A percentile compares a stretch with the other conserved stretches of the same genome.
phyloP scores from a whole-genome alignment of 345 rosid species.

The Zanthoxylum bungeanum region DNA sequence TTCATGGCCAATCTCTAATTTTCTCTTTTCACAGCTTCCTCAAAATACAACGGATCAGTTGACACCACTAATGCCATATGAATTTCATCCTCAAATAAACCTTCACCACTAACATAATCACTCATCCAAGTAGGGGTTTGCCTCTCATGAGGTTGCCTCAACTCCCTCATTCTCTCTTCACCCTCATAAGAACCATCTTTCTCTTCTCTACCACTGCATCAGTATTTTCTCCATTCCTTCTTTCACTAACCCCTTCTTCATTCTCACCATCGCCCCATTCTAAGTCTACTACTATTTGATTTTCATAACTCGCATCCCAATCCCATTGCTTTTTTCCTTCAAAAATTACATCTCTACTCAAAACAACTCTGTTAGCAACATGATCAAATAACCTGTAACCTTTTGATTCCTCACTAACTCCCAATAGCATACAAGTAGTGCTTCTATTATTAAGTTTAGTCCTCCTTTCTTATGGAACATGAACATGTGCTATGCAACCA shows the following conservation, averaged over 20 bases:
- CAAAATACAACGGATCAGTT: background rate
- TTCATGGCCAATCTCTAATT: background rate
- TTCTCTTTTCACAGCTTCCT: background rate
- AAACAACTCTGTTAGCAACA: too few species aligned
- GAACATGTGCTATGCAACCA: too few species aligned
- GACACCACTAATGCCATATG: accelerated
- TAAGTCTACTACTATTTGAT: too few species aligned
- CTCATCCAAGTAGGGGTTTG: background rate
- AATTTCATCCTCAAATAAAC: background rate
- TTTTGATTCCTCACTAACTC: background rate
- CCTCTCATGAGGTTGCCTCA: background rate
- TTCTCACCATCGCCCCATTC: background rate
- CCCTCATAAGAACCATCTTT: background rate
- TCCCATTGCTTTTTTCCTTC: background rate
- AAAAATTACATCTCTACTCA: conserved; percentile 1
- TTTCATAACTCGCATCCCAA: too few species aligned
- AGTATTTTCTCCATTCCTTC: background rate
- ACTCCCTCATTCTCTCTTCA: conserved; percentile 2
- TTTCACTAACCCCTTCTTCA: background rate
- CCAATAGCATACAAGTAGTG: too few species aligned
- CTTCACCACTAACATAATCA: conserved; percentile 4
- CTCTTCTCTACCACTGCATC: background rate
- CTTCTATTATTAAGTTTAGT: too few species aligned
- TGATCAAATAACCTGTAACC: background rate
- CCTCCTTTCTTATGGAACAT: too few species aligned